Conservation (phyloP, 208 protist species). For the Trypanosomatidae sp. region DNA sequence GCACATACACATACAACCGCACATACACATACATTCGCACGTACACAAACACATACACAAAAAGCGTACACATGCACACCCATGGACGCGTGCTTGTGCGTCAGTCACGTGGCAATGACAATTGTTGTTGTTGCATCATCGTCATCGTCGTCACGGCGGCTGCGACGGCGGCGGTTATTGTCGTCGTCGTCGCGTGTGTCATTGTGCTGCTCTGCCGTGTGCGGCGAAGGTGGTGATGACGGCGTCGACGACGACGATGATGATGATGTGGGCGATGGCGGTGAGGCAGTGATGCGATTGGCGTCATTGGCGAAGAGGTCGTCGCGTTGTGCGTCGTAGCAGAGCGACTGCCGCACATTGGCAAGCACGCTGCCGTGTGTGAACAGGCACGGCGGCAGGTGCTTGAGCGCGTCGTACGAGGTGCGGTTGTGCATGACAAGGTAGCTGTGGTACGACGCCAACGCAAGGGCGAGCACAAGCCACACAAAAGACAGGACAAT, state of each 20-base stretch:
- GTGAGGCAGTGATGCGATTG: background rate
- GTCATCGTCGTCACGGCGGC: background rate
- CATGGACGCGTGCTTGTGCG: no score
- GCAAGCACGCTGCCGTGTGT: slow-evolving; percentile 22
- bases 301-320: background rate
- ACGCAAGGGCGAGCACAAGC: slow-evolving; percentile 16
- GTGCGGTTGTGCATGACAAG: slow-evolving; percentile 56
- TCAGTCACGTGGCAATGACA: background rate
- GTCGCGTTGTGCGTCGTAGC: slow-evolving; percentile 1
- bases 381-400: slow-evolving; percentile 28
- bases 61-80: background rate
- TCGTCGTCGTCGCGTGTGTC: no score
- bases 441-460: slow-evolving; percentile 50
- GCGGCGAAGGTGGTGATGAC: background rate
- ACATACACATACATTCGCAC: background rate
- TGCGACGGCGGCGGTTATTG: background rate
- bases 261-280: background rate
- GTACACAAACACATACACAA: background rate
- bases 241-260: background rate
- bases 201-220: no score
- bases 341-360: slow-evolving; percentile 29
- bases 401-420: slow-evolving; percentile 26
- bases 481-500: slow-evolving; percentile 29
- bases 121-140: background rate
- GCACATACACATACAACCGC: background rate